A percentile compares a stretch with the other conserved stretches of the same genome.
Conservation (phyloP, 164 flowering plant species). For the Berberis vulgaris region DNA sequence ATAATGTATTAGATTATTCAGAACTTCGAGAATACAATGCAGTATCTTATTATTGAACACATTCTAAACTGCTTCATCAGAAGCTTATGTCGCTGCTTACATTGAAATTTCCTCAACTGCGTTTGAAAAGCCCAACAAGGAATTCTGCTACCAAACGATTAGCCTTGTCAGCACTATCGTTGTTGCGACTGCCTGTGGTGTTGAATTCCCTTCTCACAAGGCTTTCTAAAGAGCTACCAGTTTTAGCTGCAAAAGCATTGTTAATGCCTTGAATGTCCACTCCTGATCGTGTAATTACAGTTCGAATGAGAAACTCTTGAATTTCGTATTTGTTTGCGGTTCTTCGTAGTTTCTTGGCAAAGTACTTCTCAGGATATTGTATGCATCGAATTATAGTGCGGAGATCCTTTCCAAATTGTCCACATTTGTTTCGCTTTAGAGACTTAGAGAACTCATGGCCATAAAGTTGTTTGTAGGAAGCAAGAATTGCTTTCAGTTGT, state of each 20-base stretch:
- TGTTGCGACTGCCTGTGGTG: not conserved
- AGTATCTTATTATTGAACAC: too few relatives aligned
- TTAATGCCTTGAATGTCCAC: slow-evolving; percentile 15
- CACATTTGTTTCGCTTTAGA: slow-evolving; percentile 25
- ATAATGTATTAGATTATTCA: too few relatives aligned
- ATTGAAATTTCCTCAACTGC: slow-evolving; percentile 1
- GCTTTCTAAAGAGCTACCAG: slow-evolving; percentile 21
- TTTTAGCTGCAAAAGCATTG: slow-evolving; percentile 21
- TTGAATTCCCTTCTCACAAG: slow-evolving; percentile 25
- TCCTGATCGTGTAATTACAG: slow-evolving; percentile 15
- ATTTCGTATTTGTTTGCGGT: slow-evolving; percentile 11
- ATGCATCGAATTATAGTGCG: slow-evolving; percentile 16
- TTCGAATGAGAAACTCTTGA: slow-evolving; percentile 17
- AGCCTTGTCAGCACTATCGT: slow-evolving; percentile 8
- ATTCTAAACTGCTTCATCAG: too few relatives aligned
- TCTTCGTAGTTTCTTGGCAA: slow-evolving; percentile 26
- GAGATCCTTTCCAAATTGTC: slow-evolving; percentile 30
- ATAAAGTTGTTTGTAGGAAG: slow-evolving; percentile 31
- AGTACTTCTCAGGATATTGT: slow-evolving; percentile 27
- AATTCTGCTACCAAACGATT: slow-evolving; percentile 15
- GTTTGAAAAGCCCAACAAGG: slow-evolving; percentile 20
- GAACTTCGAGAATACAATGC: too few relatives aligned
- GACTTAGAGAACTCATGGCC: slow-evolving; percentile 36
- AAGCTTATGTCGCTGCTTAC: too few relatives aligned
- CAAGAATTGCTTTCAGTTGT: slow-evolving; percentile 24